Percentiles rank a stretch among this genome's conserved stretches.
These are phyloP conservation scores for Nadsonia starkeyi-henricii DNA, from an alignment of 1,139 yeast genomes.

Conservation along the genomic window DNA sequence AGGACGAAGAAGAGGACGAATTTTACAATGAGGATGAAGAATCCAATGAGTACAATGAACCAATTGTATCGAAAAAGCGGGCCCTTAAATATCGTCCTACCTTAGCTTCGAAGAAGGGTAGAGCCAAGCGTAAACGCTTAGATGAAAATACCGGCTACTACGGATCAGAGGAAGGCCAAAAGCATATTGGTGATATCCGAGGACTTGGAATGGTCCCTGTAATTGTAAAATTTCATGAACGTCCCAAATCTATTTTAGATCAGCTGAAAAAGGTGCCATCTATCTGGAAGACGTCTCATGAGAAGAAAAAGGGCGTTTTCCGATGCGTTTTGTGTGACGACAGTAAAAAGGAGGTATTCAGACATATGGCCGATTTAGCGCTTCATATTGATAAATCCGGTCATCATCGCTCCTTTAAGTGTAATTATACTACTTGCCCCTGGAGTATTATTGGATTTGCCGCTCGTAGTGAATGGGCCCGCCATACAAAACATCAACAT, in stretches of 20 bases:
- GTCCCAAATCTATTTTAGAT: background rate
- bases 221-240: background rate
- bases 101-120: too few species aligned
- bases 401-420: background rate
- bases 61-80: too few species aligned
- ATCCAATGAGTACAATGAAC: too few species aligned
- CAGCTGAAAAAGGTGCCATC: background rate
- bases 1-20: background rate
- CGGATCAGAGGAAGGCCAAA: too few species aligned
- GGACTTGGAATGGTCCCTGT: background rate
- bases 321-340: background rate
- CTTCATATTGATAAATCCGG: background rate
- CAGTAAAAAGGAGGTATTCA: background rate
- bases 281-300: background rate
- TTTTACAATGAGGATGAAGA: background rate
- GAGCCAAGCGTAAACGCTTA: too few species aligned
- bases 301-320: background rate
- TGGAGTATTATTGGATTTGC: background rate
- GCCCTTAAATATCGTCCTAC: too few species aligned
- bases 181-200: too few species aligned
- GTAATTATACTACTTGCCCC: background rate
- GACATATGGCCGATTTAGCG: background rate
- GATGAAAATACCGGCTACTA: too few species aligned
- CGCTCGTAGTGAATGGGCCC: background rate
- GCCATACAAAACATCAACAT: background rate